phyloP scores from a whole-genome alignment of 257 asterid species.

The Solanum tarijense region DNA sequence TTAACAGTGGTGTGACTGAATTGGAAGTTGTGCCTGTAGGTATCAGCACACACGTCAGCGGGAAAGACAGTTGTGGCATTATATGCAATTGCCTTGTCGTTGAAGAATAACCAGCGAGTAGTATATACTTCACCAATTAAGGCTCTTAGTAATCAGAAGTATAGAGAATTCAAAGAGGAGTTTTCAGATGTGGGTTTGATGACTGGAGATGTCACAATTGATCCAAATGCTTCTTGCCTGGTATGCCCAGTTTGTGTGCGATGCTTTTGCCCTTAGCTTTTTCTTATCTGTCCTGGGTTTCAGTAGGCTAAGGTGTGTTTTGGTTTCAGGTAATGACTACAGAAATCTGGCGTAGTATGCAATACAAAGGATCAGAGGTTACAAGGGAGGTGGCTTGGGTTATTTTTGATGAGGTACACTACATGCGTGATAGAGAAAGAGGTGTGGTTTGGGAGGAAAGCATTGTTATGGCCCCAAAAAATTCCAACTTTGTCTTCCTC shows the following conservation, averaged over 20 bases:
- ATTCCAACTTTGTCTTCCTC: constrained; percentile 79
- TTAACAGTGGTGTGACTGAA: constrained; percentile 1
- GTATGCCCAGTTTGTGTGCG: constrained; percentile 32
- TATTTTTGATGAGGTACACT: constrained; percentile 95
- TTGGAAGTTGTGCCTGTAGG: constrained; percentile 27
- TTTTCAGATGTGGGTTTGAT: constrained; percentile 96
- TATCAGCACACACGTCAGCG: constrained; percentile 93
- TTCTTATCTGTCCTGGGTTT: neutral
- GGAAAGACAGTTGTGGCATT: constrained; percentile 96
- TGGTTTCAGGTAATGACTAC: constrained; percentile 90
- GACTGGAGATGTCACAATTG: constrained; percentile 98
- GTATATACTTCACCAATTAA: constrained; percentile 91
- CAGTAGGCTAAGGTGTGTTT: constrained; percentile 5
- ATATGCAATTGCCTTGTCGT: constrained; percentile 86
- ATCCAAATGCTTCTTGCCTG: constrained; percentile 95
- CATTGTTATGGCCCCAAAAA: constrained; percentile 90
- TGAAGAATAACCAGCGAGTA: constrained; percentile 76
- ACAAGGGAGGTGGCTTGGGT: constrained; percentile 95
- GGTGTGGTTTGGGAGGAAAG: constrained; percentile 99
- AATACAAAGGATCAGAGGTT: constrained; percentile 92
- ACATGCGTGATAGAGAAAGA: constrained; percentile 96
- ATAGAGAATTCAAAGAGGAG: constrained; percentile 95
- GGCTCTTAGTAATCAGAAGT: constrained; percentile 96
- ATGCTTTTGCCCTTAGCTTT: neutral
- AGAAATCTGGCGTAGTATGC: constrained; percentile 98